Evolutionary conservation across 2,329 filamentous ascomycete species (phyloP), one percentile per base, ranked within the genome.

Genomic region (Huntiella savannae): DNA sequence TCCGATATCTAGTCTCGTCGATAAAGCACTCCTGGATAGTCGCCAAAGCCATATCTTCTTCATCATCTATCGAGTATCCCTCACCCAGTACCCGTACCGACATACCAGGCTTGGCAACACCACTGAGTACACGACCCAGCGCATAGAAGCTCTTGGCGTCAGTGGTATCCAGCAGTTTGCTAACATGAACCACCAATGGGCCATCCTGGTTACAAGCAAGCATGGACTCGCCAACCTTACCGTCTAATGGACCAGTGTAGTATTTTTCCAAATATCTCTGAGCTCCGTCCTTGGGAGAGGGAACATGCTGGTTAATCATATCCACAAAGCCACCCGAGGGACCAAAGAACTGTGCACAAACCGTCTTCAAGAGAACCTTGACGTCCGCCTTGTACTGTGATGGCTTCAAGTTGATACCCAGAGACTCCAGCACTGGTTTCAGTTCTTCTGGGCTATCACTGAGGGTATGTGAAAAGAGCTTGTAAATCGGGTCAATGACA

Each of bases 311-410:
- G 7, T 87, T 75, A 49, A 96, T 66, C 91, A 98, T 96, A 59
- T 98, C 91, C 35, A 96, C 87, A 55, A 98, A 93, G 0, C 86
- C 87, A 13, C 74, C 77, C 1, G 86, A 82, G 6, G 82, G 77
- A 0, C 91, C 91, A 56, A 98, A 98, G 64, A 96, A 98, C 58
- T 94, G 85, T 58, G 85, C 82, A 60, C 88, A 96, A 4, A 94
- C 87, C 44, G 92, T 66, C 57, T 83, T 87, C 48, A 98, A 70
- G 12, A 98, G 71, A 34, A 87, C 80, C 55, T 83, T 91, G 4
- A 91, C 87, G 58, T 98, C 88, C 2, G 79, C 75, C 61, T 81
- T 91, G 60, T 92, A 84, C 58, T 96, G 86, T 5, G 85, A 87
- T 3, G 91, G 88, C 64, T 96, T 98, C 52, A 98, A 65, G 15